Conservation (phyloP, 2,329 filamentous ascomycete species). For the Fusarium sp. region DNA sequence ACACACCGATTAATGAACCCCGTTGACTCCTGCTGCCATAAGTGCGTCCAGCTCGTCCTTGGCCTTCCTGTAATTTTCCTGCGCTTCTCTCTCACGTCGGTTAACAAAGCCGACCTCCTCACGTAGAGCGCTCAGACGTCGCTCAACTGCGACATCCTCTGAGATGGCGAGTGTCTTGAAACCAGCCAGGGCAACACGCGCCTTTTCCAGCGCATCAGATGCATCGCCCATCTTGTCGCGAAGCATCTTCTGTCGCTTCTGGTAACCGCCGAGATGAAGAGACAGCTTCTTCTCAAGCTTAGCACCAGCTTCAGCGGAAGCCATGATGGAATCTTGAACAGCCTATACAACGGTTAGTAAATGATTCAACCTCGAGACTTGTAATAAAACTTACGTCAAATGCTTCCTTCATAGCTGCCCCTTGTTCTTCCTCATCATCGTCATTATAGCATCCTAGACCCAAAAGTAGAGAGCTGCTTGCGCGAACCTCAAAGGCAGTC, state of each 20-base stretch:
- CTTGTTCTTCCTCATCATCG: conserved; percentile 78
- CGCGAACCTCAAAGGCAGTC: conserved; percentile 64
- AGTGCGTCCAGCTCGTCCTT: conserved; percentile 82
- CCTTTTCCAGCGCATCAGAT: conserved; percentile 78
- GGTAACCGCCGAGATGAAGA: conserved; percentile 89
- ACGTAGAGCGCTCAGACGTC: conserved; percentile 78
- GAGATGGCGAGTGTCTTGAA: conserved; percentile 81
- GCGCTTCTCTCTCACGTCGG: conserved; percentile 86
- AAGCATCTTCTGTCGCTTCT: conserved; percentile 84
- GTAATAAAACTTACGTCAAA: conserved; percentile 73
- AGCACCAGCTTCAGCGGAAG: conserved; percentile 81
- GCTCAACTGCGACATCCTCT: conserved; percentile 80
- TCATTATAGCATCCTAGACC: conserved; percentile 85
- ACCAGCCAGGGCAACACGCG: conserved; percentile 76
- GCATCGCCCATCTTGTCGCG: conserved; percentile 83
- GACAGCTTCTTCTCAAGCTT: conserved; percentile 95
- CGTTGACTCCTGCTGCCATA: conserved; percentile 51
- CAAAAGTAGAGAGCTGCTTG: conserved; percentile 72
- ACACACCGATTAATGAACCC: conserved; percentile 53
- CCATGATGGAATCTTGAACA: conserved; percentile 78
- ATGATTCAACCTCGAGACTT: background rate
- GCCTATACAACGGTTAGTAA: conserved; percentile 58
- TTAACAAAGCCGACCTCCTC: conserved; percentile 87
- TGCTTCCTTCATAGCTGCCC: conserved; percentile 72
- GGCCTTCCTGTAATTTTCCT: conserved; percentile 82